Conservation (phyloP, 352 stramenopile genomes). For the Phytophthora nicotianae region DNA sequence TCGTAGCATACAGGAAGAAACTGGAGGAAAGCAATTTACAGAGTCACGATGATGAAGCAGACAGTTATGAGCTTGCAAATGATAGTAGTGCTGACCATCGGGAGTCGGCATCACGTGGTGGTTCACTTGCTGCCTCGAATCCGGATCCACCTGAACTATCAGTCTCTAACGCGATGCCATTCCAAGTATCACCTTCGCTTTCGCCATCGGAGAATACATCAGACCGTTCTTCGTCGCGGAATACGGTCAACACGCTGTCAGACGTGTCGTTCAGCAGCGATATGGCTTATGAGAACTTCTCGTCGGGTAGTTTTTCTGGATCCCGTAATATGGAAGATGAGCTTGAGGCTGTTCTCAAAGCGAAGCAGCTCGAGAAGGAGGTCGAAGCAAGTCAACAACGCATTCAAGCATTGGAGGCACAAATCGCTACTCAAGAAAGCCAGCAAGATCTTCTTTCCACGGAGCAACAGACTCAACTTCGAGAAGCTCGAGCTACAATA, state of each 20-base stretch:
- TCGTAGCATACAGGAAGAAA: slow-evolving; percentile 65
- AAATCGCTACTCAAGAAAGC: slow-evolving; percentile 62
- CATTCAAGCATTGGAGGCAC: slow-evolving; percentile 59
- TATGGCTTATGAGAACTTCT: slow-evolving; percentile 22
- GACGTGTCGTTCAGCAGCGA: slow-evolving; percentile 44
- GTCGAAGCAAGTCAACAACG: slow-evolving; percentile 65
- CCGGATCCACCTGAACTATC: background rate
- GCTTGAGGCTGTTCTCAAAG: slow-evolving; percentile 58
- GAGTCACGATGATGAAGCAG: slow-evolving; percentile 18
- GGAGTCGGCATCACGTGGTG: slow-evolving; percentile 3
- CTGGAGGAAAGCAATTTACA: slow-evolving; percentile 24
- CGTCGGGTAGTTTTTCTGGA: slow-evolving; percentile 21
- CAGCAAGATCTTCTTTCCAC: slow-evolving; percentile 60
- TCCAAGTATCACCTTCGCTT: slow-evolving; percentile 15
- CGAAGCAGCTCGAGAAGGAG: slow-evolving; percentile 71
- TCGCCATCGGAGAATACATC: slow-evolving; percentile 36
- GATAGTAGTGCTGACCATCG: slow-evolving; percentile 13
- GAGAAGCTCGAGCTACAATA: slow-evolving; percentile 65
- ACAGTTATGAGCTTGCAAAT: slow-evolving; percentile 11
- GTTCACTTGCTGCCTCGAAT: slow-evolving; percentile 1
- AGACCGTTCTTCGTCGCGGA: slow-evolving; percentile 39
- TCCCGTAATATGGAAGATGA: slow-evolving; percentile 65
- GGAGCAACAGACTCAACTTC: slow-evolving; percentile 63
- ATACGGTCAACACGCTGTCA: slow-evolving; percentile 41
- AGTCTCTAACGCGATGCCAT: background rate